Evolutionary conservation across 257 asterid genomes (phyloP).

Genomic region (Linderniella brevidens): DNA sequence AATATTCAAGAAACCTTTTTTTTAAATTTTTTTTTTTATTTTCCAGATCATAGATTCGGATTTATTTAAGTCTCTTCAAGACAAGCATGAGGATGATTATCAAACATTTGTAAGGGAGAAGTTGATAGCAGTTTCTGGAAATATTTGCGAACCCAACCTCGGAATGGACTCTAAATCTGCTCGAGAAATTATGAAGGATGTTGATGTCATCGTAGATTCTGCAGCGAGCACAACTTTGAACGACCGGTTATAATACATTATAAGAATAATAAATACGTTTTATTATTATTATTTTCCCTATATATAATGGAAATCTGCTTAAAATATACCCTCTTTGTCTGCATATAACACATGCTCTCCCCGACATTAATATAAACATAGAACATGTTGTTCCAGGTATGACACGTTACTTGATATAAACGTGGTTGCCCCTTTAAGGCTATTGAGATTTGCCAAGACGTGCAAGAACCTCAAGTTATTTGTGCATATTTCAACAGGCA

Average conservation of each 20-base stretch:
- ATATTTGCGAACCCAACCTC: constrained; percentile 28
- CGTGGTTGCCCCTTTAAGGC: background rate
- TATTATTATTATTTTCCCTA: too few relatives aligned
- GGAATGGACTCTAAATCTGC: constrained; percentile 26
- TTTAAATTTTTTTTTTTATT: background rate
- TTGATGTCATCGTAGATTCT: constrained; percentile 10
- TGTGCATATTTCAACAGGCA: background rate
- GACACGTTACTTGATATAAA: background rate
- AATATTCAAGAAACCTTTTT: background rate
- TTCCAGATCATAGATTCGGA: constrained; percentile 24
- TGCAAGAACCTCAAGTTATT: background rate
- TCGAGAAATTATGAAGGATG: constrained; percentile 15
- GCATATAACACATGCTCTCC: too few relatives aligned
- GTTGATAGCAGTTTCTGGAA: constrained; percentile 28
- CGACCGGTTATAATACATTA: background rate
- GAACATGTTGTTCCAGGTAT: background rate
- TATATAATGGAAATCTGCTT: constrained; percentile 11
- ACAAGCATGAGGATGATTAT: constrained; percentile 20
- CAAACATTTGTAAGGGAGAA: constrained; percentile 20
- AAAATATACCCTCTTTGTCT: constrained; percentile 3
- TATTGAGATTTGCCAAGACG: background rate
- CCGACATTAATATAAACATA: background rate
- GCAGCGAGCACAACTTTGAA: background rate
- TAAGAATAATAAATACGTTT: too few relatives aligned
- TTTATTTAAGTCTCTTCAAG: constrained; percentile 20